Percentiles rank a stretch among this genome's conserved stretches.
phyloP scores from a whole-genome alignment of 768 basidiomycete genomes.

The Lactifluus hygrophoroides region DNA sequence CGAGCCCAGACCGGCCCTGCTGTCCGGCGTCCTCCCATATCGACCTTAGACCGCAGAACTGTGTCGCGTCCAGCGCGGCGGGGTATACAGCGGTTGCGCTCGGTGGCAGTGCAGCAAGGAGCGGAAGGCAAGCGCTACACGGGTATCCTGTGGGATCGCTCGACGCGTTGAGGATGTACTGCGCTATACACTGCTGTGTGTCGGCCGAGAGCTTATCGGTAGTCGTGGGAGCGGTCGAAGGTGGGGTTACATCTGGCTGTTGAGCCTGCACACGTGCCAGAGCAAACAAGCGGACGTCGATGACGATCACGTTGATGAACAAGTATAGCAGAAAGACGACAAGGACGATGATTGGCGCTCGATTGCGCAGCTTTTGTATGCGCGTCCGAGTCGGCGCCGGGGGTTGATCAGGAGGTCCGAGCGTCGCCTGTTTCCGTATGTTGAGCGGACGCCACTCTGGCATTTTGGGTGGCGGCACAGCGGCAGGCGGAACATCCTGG shows the following conservation, averaged over 20 bases:
- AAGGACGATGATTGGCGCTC: slow-evolving; percentile 28
- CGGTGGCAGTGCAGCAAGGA: slow-evolving; percentile 31
- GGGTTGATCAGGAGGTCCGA: slow-evolving; percentile 22
- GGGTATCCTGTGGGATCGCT: slow-evolving; percentile 36
- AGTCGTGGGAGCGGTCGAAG: slow-evolving; percentile 21
- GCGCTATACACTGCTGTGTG: slow-evolving; percentile 37
- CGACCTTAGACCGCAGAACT: slow-evolving; percentile 41
- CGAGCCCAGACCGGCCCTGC: slow-evolving; percentile 32
- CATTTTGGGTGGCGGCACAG: slow-evolving; percentile 18
- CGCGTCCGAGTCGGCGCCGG: slow-evolving; percentile 24
- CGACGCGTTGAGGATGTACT: slow-evolving; percentile 39
- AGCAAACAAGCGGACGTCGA: slow-evolving; percentile 31
- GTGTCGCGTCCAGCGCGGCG: slow-evolving; percentile 32
- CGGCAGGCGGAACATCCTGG: slow-evolving; percentile 25
- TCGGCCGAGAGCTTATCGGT: slow-evolving; percentile 30
- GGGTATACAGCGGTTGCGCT: slow-evolving; percentile 25
- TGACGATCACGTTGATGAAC: slow-evolving; percentile 32
- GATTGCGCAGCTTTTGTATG: slow-evolving; percentile 25
- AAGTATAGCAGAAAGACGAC: slow-evolving; percentile 36
- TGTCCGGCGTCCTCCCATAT: slow-evolving; percentile 34
- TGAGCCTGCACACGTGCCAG: slow-evolving; percentile 12
- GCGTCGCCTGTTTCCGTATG: slow-evolving; percentile 28
- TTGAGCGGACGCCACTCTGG: slow-evolving; percentile 34
- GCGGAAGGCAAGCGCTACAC: slow-evolving; percentile 37
- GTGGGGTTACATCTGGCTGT: slow-evolving; percentile 11